Conservation (phyloP, 768 basidiomycete species). For the Baorangia bicolor region DNA sequence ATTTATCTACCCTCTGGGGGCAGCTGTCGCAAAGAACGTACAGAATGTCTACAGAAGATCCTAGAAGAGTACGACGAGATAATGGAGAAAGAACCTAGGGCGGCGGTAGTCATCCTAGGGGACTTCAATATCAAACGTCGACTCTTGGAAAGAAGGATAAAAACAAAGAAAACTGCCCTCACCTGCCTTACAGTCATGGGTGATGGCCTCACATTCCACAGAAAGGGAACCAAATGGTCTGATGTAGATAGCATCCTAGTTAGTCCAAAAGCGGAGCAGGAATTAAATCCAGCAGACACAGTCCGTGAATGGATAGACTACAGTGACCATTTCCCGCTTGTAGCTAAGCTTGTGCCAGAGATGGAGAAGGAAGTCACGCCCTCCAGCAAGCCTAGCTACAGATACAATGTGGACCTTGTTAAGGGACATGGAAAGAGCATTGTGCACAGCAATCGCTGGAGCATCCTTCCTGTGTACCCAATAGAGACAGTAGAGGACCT, state of each 20-base stretch:
- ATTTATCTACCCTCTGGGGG: not conserved
- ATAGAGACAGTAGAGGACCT: not conserved
- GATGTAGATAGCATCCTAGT: not conserved
- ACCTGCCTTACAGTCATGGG: not conserved
- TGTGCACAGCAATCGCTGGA: not conserved
- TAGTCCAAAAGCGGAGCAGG: not conserved
- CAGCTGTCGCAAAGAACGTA: rapidly evolving
- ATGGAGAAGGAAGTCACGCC: not conserved
- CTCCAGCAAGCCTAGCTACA: not conserved
- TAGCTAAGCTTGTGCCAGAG: not conserved
- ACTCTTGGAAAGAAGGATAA: not conserved
- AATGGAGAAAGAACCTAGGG: not conserved
- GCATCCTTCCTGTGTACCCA: not conserved
- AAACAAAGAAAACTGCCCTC: not conserved
- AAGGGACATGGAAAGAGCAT: not conserved
- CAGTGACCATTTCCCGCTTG: not conserved
- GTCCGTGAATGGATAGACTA: not conserved
- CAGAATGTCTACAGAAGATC: not conserved
- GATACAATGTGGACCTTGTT: not conserved
- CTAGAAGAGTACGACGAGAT: not conserved
- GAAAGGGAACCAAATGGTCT: not conserved
- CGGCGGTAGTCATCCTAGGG: not conserved
- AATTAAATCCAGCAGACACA: not conserved
- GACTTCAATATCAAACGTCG: not conserved
- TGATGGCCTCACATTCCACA: not conserved